These are phyloP conservation scores for Parietaria judaica DNA, from an alignment of 306 rosid genomes.

Conservation along the genomic window DNA sequence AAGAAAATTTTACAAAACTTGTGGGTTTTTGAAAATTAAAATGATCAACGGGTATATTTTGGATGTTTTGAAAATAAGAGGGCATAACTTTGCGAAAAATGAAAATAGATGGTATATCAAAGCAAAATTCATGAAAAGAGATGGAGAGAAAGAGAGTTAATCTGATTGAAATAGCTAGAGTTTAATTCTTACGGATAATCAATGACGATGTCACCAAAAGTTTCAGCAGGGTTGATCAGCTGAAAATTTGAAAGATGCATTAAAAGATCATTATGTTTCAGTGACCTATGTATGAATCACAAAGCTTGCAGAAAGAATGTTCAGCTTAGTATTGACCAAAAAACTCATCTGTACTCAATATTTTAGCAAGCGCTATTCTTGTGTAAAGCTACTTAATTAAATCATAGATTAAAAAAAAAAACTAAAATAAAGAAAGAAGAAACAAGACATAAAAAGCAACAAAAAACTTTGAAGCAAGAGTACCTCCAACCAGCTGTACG, in stretches of 20 bases:
- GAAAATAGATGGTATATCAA: too few species aligned
- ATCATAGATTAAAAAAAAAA: background rate
- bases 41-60: too few species aligned
- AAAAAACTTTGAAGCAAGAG: too few species aligned
- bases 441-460: background rate
- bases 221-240: conserved; percentile 90
- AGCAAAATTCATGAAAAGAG: background rate
- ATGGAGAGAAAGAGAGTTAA: background rate
- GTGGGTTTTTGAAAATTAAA: background rate
- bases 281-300: conserved; percentile 1
- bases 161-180: conserved; percentile 20
- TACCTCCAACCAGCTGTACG: conserved; percentile 95
- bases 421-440: background rate
- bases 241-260: conserved; percentile 33
- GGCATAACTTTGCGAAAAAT: too few species aligned
- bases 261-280: conserved; percentile 10
- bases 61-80: too few species aligned
- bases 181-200: conserved; percentile 76
- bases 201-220: conserved; percentile 92
- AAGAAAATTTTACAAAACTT: too few species aligned
- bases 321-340: too few species aligned
- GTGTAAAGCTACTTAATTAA: too few species aligned
- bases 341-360: too few species aligned
- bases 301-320: background rate
- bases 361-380: too few species aligned